These are phyloP conservation scores for Rhododendron ovatum DNA, from an alignment of 148 eudicot species.

Conservation along the genomic window DNA sequence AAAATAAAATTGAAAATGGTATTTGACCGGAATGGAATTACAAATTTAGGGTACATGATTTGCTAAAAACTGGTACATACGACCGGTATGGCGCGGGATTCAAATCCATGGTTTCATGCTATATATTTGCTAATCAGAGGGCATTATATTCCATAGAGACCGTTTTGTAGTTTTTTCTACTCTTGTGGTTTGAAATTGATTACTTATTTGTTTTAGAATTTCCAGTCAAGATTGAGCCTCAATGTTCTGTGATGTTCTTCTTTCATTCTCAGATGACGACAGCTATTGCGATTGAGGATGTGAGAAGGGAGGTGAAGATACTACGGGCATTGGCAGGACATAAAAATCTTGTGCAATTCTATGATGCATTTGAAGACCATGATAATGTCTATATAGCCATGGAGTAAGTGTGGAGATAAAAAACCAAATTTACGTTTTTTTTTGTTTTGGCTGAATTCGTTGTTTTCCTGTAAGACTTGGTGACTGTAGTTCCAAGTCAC, in stretches of 20 bases:
- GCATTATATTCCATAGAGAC: not conserved
- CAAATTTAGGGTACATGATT: not conserved
- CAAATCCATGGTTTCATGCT: not conserved
- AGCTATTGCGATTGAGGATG: slow-evolving; percentile 64
- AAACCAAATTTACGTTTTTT: not conserved
- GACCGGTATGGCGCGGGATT: not conserved
- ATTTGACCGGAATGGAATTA: not conserved
- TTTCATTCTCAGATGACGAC: slow-evolving; percentile 50
- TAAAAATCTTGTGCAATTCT: slow-evolving; percentile 42
- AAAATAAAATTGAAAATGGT: not conserved
- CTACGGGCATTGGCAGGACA: slow-evolving; percentile 49
- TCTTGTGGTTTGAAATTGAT: not conserved
- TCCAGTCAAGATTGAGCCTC: not conserved
- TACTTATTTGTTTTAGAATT: not conserved
- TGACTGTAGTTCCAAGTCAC: not conserved
- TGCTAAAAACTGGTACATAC: not conserved
- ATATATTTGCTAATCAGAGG: not conserved
- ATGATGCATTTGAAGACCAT: slow-evolving; percentile 61
- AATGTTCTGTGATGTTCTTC: not conserved
- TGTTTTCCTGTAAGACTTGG: not conserved
- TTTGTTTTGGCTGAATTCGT: not conserved
- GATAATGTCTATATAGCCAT: slow-evolving; percentile 62
- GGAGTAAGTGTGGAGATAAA: slow-evolving; percentile 44
- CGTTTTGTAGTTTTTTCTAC: not conserved
- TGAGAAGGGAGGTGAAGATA: slow-evolving; percentile 64